These are phyloP conservation scores for Chrysanthemum seticuspe DNA, from an alignment of 129 eudicot genomes.

Conservation along the genomic window DNA sequence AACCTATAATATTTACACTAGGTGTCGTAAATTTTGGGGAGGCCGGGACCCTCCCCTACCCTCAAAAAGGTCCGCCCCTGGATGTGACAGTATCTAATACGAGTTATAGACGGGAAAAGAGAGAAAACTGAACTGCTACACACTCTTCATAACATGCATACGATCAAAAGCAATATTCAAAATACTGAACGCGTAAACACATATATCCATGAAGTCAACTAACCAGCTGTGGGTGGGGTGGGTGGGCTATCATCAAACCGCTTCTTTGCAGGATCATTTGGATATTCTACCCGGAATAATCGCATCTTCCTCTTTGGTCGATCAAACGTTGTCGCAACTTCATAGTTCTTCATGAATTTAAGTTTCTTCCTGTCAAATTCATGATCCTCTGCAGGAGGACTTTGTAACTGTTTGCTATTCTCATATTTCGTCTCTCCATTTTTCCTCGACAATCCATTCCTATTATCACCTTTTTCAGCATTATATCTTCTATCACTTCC, in stretches of 20 bases:
- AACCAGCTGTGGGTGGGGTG: conserved; percentile 40
- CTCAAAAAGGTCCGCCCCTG: too few species aligned
- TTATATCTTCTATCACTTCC: conserved; percentile 18
- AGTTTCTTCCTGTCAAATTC: conserved; percentile 37
- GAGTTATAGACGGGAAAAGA: too few species aligned
- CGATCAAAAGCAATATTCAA: conserved; percentile 11
- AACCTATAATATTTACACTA: too few species aligned
- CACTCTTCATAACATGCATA: background rate
- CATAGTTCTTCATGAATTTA: conserved; percentile 36
- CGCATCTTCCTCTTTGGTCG: conserved; percentile 62
- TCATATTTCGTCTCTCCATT: conserved; percentile 24
- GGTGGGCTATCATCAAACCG: conserved; percentile 56
- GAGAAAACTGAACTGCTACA: background rate
- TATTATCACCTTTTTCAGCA: conserved; percentile 23
- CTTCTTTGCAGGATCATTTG: conserved; percentile 67
- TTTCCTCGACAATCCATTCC: conserved; percentile 21
- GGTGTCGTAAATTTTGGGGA: too few species aligned
- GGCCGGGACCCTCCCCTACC: too few species aligned
- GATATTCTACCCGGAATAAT: conserved; percentile 56
- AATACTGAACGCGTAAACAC: conserved; percentile 3
- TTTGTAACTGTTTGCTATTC: conserved; percentile 9
- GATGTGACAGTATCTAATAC: too few species aligned
- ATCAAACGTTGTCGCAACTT: conserved; percentile 37
- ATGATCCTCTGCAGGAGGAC: conserved; percentile 20
- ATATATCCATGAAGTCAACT: conserved; percentile 34